Percentiles rank a stretch among this genome's conserved stretches.
Conservation (phyloP, 208 protist species). For the Porcisia hertigi region DNA sequence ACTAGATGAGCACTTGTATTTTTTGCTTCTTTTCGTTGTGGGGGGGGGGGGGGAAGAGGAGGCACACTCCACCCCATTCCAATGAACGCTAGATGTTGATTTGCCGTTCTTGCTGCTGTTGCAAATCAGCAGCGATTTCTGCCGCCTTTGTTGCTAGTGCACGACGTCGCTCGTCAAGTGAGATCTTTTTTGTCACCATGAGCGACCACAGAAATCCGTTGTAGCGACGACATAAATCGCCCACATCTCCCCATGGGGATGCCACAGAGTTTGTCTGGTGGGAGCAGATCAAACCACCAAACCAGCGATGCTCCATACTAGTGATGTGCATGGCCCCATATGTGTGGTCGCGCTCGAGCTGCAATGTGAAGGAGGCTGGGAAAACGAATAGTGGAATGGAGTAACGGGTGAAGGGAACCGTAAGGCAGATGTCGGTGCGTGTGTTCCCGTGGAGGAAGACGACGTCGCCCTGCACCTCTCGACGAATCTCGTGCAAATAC, state of each 20-base stretch:
- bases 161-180: conserved; percentile 23
- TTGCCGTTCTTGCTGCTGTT: conserved; percentile 33
- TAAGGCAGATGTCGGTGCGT: conserved; percentile 35
- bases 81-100: conserved; percentile 9
- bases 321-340: conserved; percentile 35
- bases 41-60: no score
- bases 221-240: conserved; percentile 63
- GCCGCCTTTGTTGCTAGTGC: conserved; percentile 15
- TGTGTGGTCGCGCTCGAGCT: conserved; percentile 37
- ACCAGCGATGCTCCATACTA: conserved; percentile 75
- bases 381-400: conserved; percentile 25
- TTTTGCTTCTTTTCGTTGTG: neutral
- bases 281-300: conserved; percentile 62
- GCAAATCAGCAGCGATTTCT: conserved; percentile 17
- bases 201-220: conserved; percentile 60
- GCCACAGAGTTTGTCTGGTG: conserved; percentile 48
- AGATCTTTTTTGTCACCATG: conserved; percentile 47
- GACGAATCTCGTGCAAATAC: conserved; percentile 50
- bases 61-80: no score
- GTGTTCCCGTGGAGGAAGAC: conserved; percentile 67
- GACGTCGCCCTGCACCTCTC: conserved; percentile 45
- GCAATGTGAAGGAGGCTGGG: conserved; percentile 51
- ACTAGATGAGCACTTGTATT: no score
- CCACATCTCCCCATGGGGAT: conserved; percentile 64
- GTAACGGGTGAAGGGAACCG: conserved; percentile 48